phyloP scores from a whole-genome alignment of 2,329 filamentous ascomycete species.

The Graphilbum ipis-grandicollis region DNA sequence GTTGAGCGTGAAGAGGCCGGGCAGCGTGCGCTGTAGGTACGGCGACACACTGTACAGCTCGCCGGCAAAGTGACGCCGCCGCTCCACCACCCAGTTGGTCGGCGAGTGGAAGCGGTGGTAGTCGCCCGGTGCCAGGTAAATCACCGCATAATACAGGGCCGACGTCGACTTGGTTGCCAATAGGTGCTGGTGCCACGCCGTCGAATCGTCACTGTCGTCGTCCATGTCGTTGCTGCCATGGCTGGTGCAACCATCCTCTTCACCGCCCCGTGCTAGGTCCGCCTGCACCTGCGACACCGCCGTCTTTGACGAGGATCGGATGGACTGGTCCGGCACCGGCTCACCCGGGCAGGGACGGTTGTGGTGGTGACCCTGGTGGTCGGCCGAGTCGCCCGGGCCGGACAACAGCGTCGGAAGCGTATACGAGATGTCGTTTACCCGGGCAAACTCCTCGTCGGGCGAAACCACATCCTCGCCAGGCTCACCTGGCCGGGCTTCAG shows the following conservation, averaged over 20 bases:
- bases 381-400: conserved; percentile 29
- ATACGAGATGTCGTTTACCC: conserved; percentile 87
- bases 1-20: conserved; percentile 90
- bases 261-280: conserved; percentile 42
- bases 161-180: conserved; percentile 43
- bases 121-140: conserved; percentile 92
- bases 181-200: conserved; percentile 55
- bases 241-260: neutral
- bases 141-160: conserved; percentile 72
- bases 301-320: conserved; percentile 47
- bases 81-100: conserved; percentile 85
- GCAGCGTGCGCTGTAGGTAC: conserved; percentile 81
- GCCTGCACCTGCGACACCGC: conserved; percentile 62
- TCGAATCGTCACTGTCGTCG: conserved; percentile 8
- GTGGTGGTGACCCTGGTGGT: neutral
- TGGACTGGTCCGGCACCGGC: conserved; percentile 53
- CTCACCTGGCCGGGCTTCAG: conserved; percentile 15
- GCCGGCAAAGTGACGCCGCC: conserved; percentile 89
- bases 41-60: conserved; percentile 92
- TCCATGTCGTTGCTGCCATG: neutral
- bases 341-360: conserved; percentile 10
- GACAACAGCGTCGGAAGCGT: conserved; percentile 77
- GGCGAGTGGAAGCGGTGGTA: conserved; percentile 98
- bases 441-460: conserved; percentile 81
- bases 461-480: conserved; percentile 48